A percentile compares a stretch with the other conserved stretches of the same genome.
Conservation (phyloP, 768 basidiomycete genomes). For the Tricholoma terreum region DNA sequence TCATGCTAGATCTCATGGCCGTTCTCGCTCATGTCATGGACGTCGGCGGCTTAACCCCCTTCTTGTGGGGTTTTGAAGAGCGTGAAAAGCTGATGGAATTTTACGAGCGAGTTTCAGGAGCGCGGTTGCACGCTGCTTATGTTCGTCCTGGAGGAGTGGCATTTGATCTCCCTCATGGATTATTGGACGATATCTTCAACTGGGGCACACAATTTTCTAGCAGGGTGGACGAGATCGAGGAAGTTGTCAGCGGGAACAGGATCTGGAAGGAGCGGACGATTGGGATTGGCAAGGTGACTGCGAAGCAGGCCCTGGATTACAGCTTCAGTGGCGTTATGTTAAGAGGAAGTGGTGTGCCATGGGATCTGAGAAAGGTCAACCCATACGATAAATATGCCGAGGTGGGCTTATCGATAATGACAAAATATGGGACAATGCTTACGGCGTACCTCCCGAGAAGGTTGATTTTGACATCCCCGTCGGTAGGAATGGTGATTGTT, state of each 20-base stretch:
- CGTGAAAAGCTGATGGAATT: slow-evolving; percentile 99
- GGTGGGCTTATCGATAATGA: slow-evolving; percentile 34
- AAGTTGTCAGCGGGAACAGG: slow-evolving; percentile 95
- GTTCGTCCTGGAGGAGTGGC: slow-evolving; percentile 97
- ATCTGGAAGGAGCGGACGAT: slow-evolving; percentile 97
- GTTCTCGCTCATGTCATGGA: slow-evolving; percentile 95
- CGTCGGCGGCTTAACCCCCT: slow-evolving; percentile 96
- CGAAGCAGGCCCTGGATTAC: slow-evolving; percentile 89
- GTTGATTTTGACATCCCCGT: slow-evolving; percentile 98
- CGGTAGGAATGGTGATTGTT: slow-evolving; percentile 96
- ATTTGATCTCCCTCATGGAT: slow-evolving; percentile 95
- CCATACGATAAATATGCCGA: slow-evolving; percentile 98
- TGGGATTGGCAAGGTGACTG: slow-evolving; percentile 86
- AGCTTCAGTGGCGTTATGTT: slow-evolving; percentile 97
- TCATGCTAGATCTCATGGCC: slow-evolving; percentile 82
- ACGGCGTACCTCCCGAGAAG: slow-evolving; percentile 28
- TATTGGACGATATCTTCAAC: slow-evolving; percentile 97
- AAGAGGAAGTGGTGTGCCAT: slow-evolving; percentile 87
- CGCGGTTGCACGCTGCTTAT: slow-evolving; percentile 96
- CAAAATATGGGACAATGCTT: not conserved
- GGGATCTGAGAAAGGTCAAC: slow-evolving; percentile 89
- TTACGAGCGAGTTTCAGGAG: slow-evolving; percentile 98
- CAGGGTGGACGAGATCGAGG: slow-evolving; percentile 95
- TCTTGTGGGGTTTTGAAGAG: slow-evolving; percentile 99
- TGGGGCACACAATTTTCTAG: slow-evolving; percentile 95